Base-by-base conservation (phyloP, 257 asterid genomes). In the Forsythia viridissima region DNA sequence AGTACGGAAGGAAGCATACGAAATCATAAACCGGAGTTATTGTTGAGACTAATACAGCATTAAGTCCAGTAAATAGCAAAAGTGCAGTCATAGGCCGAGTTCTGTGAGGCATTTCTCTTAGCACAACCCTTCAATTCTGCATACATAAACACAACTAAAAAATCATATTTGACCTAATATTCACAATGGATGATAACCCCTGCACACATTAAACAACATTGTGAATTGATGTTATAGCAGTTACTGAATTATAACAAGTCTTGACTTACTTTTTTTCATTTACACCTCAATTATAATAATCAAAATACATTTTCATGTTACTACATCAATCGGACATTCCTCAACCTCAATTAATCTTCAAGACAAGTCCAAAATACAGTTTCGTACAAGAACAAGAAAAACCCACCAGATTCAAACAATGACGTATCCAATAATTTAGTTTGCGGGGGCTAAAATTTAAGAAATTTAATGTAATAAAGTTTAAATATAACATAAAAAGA, bases 61-160 rank as follows among this genome's bases (percentile, higher is more conserved):
- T 95, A 36, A 95, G 88, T 80, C 98, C 97, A 16, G 92, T 90
- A 79, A 95, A 95, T 78, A 91, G 79, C 89, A 95, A 71, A 72
- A 93, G 86, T 18, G 91, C 97, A 4, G 98, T 71, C 98, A 93
- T 85, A 20, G 99, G 99, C 24, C 97, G 89, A 39, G 96, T 88
- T 77, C 86, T 94, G 88, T 92, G 97, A 11, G 99, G 98, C 99
- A 95, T 95, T 82, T 84, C 78, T 77, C 73, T 72, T 80, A 37
- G 40, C 63, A 24, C 21, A 34, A 70, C 21, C 55, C 9, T 10
- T 44, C 70, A 65, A 77, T 38, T 43, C 84, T 86, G 86, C 46
- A 75, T 74, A 57, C 3, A 21, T 21, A 30, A 63, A 15, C 37
- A 63, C 70, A 63, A 16, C 38, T 3, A 24, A 9, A 63, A 21